Evolutionary conservation across 2,329 filamentous ascomycete genomes (phyloP), one percentile per base, ranked within the genome.

Genomic region (Aureobasidium sp.): DNA sequence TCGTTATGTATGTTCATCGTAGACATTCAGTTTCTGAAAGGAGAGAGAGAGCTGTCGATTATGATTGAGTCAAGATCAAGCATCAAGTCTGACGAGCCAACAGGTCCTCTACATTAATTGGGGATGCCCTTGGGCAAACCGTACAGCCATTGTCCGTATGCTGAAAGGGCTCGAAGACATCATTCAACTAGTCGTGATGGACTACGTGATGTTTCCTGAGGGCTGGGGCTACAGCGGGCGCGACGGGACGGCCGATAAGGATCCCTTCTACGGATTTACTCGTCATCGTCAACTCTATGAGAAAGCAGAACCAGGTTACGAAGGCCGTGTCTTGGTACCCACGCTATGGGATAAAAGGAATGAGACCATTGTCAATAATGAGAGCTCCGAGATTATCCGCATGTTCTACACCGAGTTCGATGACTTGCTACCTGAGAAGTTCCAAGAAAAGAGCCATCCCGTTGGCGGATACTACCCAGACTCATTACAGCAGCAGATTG

Each of bases 401-500:
- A 96, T 96, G 89, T 79, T 97, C 65, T 89, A 89, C 72, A 82
- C 81, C 45, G 89, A 85, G 73, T 97, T 97, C 72, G 87, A 97
- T 63, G 71, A 76, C 42, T 52, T 80, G 27, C 67, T 81, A n/a
- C 74, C 74, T 1, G 67, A 70, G 57, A 63, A 86, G 70, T 82
- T 84, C 72, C 82, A 82, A 62, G 85, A 87, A 66, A 69, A 47
- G 0, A 81, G 76, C 62, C 77, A 75, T 53, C 75, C 77, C 0
- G 74, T 76, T 2, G 72, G 92, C 5, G 83, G 87, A 49, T 80
- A 92, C 44, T 89, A 89, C 72, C 91, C 91, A 0, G 72, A 81
- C 47, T 70, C 79, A 0, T 77, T 95, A n/a, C 81, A 80, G 47
- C 68, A 68, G 44, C 74, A 87, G 56, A 96, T 97, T 68, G 91